Base-by-base conservation (phyloP, 345 rosid genomes). In the Excoecaria cochinchinensis region DNA sequence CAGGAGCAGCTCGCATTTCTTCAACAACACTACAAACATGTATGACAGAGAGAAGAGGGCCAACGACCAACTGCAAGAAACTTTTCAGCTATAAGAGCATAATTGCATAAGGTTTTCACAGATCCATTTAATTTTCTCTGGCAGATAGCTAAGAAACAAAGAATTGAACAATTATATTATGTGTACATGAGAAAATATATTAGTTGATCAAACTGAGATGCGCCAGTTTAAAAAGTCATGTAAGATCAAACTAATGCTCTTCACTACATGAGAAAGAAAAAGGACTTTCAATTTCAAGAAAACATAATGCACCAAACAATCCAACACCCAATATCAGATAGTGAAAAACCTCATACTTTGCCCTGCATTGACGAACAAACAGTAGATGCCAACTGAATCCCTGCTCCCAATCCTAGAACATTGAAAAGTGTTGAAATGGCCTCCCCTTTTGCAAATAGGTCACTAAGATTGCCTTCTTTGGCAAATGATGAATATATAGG, bases 401-500 rank as follows among this genome's bases (percentile, higher is more conserved):
- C 98, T 3, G 72, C 82, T 38, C 97, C 97, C 0, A 95, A 36
- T 67, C 98, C 98, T 58, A 87, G 71, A 70, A 91, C 95, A 64
- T 93, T 95, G 76, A 89, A 95, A 84, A 95, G 91, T 71, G 98
- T 95, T 67, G 98, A 95, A 82, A 95, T 93, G 68, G 98, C 99
- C 84, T 95, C 99, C 68, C 99, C 97, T 85, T 93, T 95, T 31
- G 99, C 97, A 78, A 89, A 93, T 67, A 95, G 86, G 76, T 95
- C 98, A 67, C 99, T 93, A n/a, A 95, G 94, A 74, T 91, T 95
- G 80, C 99, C 98, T 84, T 95, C 98, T 86, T 91, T 95, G 67
- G 99, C 97, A 67, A 95, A 91, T 31, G 99, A 93, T 38, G 99
- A 95, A 83, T 93, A 93, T 69, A 93, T 89, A 1, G 98, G 98